These are phyloP conservation scores for Pichia nakasei DNA, from an alignment of 805 yeast species.

Conservation along the genomic window DNA sequence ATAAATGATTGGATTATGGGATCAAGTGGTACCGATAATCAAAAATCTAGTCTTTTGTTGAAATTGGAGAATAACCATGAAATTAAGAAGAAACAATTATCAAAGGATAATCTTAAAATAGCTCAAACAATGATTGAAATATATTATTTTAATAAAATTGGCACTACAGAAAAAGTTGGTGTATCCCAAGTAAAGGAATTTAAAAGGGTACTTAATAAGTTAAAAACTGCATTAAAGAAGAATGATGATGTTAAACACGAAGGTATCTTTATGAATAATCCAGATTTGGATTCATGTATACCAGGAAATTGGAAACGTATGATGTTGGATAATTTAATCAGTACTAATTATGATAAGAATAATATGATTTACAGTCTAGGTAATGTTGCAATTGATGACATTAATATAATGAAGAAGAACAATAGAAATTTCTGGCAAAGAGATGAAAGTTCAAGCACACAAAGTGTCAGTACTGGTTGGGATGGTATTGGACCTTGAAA, in stretches of 20 bases:
- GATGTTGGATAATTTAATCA: conserved; percentile 18
- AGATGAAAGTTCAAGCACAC: conserved; percentile 7
- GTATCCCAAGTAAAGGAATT: neutral
- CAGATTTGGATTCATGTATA: conserved; percentile 22
- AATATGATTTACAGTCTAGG: neutral
- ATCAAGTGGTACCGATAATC: neutral
- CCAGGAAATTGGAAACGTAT: conserved; percentile 23
- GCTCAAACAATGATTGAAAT: neutral
- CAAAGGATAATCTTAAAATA: neutral
- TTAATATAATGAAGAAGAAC: neutral
- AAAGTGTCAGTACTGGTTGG: conserved; percentile 9
- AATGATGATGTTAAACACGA: conserved; percentile 9
- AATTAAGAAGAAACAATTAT: neutral
- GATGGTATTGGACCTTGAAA: neutral
- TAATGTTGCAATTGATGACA: conserved; percentile 3
- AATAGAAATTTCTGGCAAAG: conserved; percentile 9
- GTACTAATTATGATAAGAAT: neutral
- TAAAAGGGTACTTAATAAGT: neutral
- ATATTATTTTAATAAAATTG: neutral
- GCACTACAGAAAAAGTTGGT: neutral
- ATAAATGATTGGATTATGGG: conserved; percentile 4
- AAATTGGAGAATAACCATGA: neutral
- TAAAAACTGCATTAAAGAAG: conserved; percentile 2
- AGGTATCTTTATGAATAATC: conserved; percentile 22
- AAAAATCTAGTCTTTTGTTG: neutral